Percentiles rank a stretch among this genome's conserved stretches.
phyloP scores from a whole-genome alignment of 257 asterid species.

The Solanum megistacrolobum region DNA sequence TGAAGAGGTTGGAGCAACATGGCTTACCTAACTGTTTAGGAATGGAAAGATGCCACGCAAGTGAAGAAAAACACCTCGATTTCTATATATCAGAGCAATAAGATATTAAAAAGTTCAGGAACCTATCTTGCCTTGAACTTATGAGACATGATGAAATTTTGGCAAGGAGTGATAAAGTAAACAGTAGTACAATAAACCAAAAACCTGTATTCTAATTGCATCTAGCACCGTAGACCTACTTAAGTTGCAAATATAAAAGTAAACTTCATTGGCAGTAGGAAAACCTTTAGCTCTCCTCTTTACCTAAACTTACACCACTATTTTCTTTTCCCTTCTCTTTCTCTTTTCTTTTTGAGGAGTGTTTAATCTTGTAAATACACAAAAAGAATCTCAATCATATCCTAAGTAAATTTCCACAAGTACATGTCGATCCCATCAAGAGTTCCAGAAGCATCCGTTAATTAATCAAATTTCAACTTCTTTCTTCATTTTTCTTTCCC shows the following conservation, averaged over 20 bases:
- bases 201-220: background rate
- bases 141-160: background rate
- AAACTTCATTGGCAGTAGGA: background rate
- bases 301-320: background rate
- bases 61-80: background rate
- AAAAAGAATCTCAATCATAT: background rate
- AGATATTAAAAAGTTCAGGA: background rate
- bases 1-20: background rate
- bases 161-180: background rate
- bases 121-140: background rate
- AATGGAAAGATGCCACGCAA: background rate
- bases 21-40: background rate
- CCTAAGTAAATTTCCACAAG: background rate
- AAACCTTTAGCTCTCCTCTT: background rate
- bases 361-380: background rate
- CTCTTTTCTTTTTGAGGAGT: background rate
- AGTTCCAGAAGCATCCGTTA: background rate
- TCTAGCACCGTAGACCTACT: background rate
- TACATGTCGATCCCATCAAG: background rate
- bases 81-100: background rate
- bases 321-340: background rate
- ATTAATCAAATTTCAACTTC: background rate
- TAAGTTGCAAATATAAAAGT: background rate
- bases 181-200: background rate
- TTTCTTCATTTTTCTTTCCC: background rate